Conservation (phyloP, 768 basidiomycete species). For the Porphyrellus cyaneotinctus region DNA sequence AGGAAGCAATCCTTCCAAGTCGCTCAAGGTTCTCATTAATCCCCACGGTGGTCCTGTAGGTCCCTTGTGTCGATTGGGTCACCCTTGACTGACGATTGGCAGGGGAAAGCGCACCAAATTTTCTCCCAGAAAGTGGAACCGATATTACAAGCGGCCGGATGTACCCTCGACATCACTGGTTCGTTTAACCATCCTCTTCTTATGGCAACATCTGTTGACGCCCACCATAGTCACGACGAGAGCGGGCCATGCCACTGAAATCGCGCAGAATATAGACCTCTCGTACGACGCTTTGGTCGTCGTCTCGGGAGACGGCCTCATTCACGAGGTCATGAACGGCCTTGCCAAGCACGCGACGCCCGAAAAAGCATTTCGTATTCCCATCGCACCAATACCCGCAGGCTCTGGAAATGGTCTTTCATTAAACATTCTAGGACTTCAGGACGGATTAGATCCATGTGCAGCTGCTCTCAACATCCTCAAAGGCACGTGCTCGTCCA, state of each 20-base stretch:
- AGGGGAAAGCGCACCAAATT: constrained; percentile 60
- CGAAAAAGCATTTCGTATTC: constrained; percentile 56
- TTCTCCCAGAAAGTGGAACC: constrained; percentile 64
- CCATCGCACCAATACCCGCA: constrained; percentile 75
- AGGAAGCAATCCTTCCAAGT: constrained; percentile 53
- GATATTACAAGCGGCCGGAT: constrained; percentile 64
- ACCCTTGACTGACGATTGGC: constrained; percentile 1
- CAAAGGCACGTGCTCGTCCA: constrained; percentile 48
- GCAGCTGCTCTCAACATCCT: constrained; percentile 73
- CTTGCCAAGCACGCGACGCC: constrained; percentile 64
- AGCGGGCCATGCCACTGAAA: constrained; percentile 59
- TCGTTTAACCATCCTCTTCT: constrained; percentile 22
- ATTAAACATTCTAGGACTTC: constrained; percentile 63
- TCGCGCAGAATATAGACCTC: constrained; percentile 53
- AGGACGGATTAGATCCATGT: constrained; percentile 69
- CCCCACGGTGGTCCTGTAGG: constrained; percentile 75
- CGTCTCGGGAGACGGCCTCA: constrained; percentile 79
- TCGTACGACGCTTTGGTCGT: constrained; percentile 68
- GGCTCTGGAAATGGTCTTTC: constrained; percentile 79
- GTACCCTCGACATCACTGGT: constrained; percentile 61
- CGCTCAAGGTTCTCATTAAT: constrained; percentile 71
- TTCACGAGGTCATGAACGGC: constrained; percentile 84
- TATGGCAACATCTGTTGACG: neutral
- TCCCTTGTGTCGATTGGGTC: constrained; percentile 3
- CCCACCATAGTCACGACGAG: constrained; percentile 54